Conservation (phyloP, 2,329 filamentous ascomycete species). For the Trichophyton mentagrophytes region DNA sequence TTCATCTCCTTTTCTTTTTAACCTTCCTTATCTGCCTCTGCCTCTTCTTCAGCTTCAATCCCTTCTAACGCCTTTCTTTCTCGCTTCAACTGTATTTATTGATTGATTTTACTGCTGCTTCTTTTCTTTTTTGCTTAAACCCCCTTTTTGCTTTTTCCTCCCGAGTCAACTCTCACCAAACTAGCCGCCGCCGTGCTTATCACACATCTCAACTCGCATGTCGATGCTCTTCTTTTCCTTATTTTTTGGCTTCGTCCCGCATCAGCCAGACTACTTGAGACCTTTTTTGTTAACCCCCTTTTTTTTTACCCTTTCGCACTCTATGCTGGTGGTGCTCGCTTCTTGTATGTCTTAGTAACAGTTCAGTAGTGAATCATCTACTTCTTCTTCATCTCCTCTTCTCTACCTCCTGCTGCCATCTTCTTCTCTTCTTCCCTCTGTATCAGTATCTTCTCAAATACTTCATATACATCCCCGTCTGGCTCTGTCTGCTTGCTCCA, state of each 20-base stretch:
- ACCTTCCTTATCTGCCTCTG: neutral
- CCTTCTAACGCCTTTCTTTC: neutral
- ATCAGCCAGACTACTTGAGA: neutral
- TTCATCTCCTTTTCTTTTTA: neutral
- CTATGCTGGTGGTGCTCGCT: neutral
- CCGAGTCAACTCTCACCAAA: neutral
- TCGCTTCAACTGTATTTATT: constrained; percentile 7
- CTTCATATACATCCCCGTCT: neutral
- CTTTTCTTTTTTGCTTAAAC: neutral
- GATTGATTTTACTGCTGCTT: neutral
- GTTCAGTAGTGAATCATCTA: neutral
- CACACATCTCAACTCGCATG: neutral
- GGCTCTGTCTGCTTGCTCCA: neutral
- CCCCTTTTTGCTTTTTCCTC: neutral
- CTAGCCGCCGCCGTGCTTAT: neutral
- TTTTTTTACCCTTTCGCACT: neutral
- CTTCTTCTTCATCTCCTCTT: neutral
- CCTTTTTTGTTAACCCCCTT: neutral
- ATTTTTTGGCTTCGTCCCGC: neutral
- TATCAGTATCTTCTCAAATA: too few species aligned
- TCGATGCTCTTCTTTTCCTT: neutral
- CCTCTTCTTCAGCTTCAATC: neutral
- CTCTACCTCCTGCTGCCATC: neutral
- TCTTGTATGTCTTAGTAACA: neutral
- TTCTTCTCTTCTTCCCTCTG: neutral